Conservation (phyloP, 257 asterid genomes). For the Handroanthus guayacan region DNA sequence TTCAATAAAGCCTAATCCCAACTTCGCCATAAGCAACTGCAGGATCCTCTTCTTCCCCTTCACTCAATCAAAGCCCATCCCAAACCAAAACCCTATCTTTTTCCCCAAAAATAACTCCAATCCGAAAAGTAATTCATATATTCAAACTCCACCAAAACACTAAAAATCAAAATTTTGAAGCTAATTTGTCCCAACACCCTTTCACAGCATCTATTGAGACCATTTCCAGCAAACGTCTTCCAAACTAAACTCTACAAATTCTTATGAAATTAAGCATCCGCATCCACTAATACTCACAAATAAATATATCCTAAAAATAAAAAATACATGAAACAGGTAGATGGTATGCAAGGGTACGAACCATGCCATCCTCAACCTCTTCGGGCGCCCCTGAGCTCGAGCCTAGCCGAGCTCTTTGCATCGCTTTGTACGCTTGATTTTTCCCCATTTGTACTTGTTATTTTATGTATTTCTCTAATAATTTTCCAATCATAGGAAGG, state of each 20-base stretch:
- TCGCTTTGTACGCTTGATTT: slow-evolving; percentile 87
- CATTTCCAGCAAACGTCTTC: slow-evolving; percentile 21
- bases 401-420: slow-evolving; percentile 83
- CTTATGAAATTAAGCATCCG: slow-evolving; percentile 7
- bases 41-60: no score
- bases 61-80: no score
- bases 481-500: slow-evolving; percentile 5
- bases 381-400: slow-evolving; percentile 76
- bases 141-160: not conserved
- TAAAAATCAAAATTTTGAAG: not conserved
- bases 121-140: not conserved
- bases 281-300: slow-evolving; percentile 3
- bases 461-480: not conserved
- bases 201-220: slow-evolving; percentile 22
- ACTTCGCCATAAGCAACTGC: no score
- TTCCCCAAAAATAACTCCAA: slow-evolving; percentile 11
- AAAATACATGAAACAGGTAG: not conserved
- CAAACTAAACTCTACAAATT: not conserved
- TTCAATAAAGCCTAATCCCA: no score
- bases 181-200: slow-evolving; percentile 9
- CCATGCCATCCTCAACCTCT: slow-evolving; percentile 90
- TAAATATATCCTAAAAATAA: slow-evolving; percentile 2
- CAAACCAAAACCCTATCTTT: slow-evolving; percentile 2
- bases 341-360: slow-evolving; percentile 76
- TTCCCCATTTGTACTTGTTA: slow-evolving; percentile 60